Conservation (phyloP, 2,329 filamentous ascomycete genomes). For the Apiospora hydei region DNA sequence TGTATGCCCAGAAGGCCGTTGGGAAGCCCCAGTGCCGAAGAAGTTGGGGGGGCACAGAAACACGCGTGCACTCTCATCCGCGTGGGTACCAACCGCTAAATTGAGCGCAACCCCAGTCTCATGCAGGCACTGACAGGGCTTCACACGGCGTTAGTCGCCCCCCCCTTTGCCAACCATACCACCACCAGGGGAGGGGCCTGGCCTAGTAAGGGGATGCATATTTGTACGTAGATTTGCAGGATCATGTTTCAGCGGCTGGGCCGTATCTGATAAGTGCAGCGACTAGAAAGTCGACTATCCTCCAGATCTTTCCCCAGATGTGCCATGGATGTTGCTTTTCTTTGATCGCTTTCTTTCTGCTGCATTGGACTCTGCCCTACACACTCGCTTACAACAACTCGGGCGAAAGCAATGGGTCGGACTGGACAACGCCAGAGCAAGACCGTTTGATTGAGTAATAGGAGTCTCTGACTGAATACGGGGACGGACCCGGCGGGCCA, state of each 20-base stretch:
- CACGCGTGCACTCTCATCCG: constrained; percentile 6
- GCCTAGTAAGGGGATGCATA: constrained; percentile 15
- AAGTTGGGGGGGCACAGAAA: constrained; percentile 14
- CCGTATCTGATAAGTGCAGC: constrained; percentile 1
- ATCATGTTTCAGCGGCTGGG: constrained; percentile 12
- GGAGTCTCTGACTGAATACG: neutral
- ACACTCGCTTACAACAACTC: constrained; percentile 2
- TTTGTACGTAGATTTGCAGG: constrained; percentile 5
- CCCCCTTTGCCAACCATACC: constrained; percentile 5
- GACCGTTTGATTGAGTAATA: neutral
- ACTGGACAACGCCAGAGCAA: neutral
- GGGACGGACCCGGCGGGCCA: neutral
- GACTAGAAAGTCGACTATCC: neutral
- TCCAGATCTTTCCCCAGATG: neutral
- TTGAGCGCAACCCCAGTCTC: constrained; percentile 7
- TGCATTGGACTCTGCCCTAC: neutral
- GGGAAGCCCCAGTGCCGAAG: constrained; percentile 9
- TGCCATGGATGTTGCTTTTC: neutral
- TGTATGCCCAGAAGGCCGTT: constrained; percentile 1
- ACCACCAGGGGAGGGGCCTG: neutral
- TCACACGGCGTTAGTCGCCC: neutral
- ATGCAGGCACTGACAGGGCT: constrained; percentile 15
- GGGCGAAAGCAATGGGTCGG: neutral
- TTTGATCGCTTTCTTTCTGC: neutral
- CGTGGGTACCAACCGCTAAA: constrained; percentile 17